Percentiles rank a stretch among this genome's conserved stretches.
These are phyloP conservation scores for Rosa persica DNA, from an alignment of 306 rosid genomes.

Conservation along the genomic window DNA sequence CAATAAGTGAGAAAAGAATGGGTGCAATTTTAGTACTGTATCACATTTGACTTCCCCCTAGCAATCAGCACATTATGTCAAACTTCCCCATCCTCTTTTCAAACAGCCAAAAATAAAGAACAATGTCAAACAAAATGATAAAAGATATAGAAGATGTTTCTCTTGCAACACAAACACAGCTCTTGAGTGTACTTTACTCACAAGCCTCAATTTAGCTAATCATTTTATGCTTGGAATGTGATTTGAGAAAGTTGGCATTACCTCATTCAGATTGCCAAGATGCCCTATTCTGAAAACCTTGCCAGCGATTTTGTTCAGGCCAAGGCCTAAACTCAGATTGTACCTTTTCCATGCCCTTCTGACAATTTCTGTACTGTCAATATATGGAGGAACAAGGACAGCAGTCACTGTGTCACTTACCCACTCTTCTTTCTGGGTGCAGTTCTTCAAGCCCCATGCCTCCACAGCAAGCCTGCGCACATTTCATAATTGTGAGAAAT, in stretches of 20 bases:
- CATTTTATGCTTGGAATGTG: not conserved
- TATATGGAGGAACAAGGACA: slow-evolving; percentile 80
- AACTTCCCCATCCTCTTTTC: not conserved
- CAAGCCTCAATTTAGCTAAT: not conserved
- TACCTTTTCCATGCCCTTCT: slow-evolving; percentile 91
- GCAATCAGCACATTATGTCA: not conserved
- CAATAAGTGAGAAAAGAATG: not conserved
- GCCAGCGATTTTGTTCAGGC: slow-evolving; percentile 94
- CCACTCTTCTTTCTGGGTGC: slow-evolving; percentile 97
- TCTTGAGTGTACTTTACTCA: not conserved
- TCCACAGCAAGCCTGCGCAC: slow-evolving; percentile 87
- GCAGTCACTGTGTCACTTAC: slow-evolving; percentile 93
- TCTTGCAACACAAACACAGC: not conserved
- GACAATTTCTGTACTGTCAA: slow-evolving; percentile 84
- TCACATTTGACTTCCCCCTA: not conserved
- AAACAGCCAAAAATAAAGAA: not conserved
- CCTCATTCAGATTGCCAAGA: slow-evolving; percentile 94
- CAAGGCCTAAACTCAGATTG: slow-evolving; percentile 94
- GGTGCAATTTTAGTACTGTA: not conserved
- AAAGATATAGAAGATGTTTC: not conserved
- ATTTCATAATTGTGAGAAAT: slow-evolving; percentile 18
- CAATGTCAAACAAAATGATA: not conserved
- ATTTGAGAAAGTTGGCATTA: slow-evolving; percentile 29
- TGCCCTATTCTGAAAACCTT: slow-evolving; percentile 99
- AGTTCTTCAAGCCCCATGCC: slow-evolving; percentile 99